These are phyloP conservation scores for Boletus fagicola DNA, from an alignment of 768 basidiomycete genomes.

Conservation along the genomic window DNA sequence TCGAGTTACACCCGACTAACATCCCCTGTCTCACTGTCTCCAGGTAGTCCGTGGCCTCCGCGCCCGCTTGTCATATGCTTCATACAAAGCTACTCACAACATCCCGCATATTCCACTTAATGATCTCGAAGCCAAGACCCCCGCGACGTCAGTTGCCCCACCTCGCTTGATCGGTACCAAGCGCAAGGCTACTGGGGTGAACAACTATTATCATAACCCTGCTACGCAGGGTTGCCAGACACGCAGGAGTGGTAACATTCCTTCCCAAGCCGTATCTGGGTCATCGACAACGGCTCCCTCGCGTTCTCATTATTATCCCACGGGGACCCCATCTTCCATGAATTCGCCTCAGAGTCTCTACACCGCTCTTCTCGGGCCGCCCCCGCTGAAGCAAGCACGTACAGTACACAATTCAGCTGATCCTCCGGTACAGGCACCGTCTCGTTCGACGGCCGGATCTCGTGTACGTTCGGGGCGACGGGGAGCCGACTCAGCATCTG, in stretches of 20 bases:
- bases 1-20: constrained; percentile 21
- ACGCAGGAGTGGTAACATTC: constrained; percentile 46
- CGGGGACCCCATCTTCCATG: constrained; percentile 34
- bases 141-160: constrained; percentile 42
- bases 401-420: constrained; percentile 76
- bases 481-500: constrained; percentile 7
- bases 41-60: constrained; percentile 82
- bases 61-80: constrained; percentile 77
- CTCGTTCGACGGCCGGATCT: constrained; percentile 36
- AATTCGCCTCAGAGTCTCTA: constrained; percentile 62
- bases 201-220: constrained; percentile 52
- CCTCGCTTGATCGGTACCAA: constrained; percentile 58
- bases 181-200: constrained; percentile 44
- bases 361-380: constrained; percentile 71
- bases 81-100: constrained; percentile 80
- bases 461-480: constrained; percentile 23
- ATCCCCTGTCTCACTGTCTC: constrained; percentile 30
- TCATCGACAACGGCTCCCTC: constrained; percentile 32
- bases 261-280: constrained; percentile 33
- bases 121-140: constrained; percentile 67
- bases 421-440: constrained; percentile 57
- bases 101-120: constrained; percentile 61
- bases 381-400: constrained; percentile 71
- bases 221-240: constrained; percentile 43
- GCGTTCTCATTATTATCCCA: constrained; percentile 45